Conservation (phyloP, 139 green algal genomes). For the Astrephomene gubernaculifera region DNA sequence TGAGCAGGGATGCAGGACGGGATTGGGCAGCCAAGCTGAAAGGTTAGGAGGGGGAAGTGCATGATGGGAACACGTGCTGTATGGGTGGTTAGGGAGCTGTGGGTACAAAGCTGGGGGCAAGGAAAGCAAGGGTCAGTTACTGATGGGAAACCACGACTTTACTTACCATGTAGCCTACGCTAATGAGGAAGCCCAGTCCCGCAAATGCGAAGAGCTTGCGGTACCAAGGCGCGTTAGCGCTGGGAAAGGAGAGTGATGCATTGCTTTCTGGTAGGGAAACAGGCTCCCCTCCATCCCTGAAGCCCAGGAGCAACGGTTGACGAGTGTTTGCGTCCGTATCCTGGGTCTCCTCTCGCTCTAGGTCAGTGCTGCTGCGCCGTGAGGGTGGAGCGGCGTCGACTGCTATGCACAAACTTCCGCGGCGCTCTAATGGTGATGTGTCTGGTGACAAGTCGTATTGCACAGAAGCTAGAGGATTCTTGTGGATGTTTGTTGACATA, state of each 20-base stretch:
- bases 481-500: too few relatives aligned
- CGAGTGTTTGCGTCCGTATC: neutral
- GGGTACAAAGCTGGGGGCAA: neutral
- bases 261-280: conserved; percentile 65
- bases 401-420: neutral
- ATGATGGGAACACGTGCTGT: too few relatives aligned
- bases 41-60: too few relatives aligned
- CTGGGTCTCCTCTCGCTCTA: neutral
- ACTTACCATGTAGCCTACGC: conserved; percentile 72
- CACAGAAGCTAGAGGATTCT: too few relatives aligned
- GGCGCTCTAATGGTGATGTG: too few relatives aligned
- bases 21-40: too few relatives aligned
- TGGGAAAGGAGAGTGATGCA: conserved; percentile 52
- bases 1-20: neutral
- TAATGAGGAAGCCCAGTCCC: conserved; percentile 70
- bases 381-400: neutral
- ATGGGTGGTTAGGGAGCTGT: too few relatives aligned
- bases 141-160: neutral
- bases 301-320: conserved; percentile 2
- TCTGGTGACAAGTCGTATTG: too few relatives aligned
- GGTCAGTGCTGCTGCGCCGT: neutral
- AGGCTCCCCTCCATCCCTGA: neutral
- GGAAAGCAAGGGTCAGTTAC: neutral
- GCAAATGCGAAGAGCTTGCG: conserved; percentile 62
- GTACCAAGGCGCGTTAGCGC: conserved; percentile 21